phyloP scores from a whole-genome alignment of 352 stramenopile species.

The Phytopythium chamaehyphon region DNA sequence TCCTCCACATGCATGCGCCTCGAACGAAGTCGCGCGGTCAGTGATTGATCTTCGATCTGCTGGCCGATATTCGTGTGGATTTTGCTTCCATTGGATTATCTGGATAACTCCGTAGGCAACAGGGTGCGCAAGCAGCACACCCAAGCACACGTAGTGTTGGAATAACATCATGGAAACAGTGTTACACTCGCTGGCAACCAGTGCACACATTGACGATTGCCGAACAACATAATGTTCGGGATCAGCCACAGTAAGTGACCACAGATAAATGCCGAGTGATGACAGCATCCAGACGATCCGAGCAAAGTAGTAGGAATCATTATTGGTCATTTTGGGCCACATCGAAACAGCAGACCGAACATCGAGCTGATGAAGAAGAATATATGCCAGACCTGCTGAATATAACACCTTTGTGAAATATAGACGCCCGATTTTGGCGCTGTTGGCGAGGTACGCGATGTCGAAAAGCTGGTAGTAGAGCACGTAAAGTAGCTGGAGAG shows the following conservation, averaged over 20 bases:
- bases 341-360: conserved; percentile 24
- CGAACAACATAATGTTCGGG: conserved; percentile 18
- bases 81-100: conserved; percentile 20
- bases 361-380: conserved; percentile 31
- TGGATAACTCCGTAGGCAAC: conserved; percentile 25
- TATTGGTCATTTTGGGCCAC: conserved; percentile 34
- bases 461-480: conserved; percentile 40
- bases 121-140: conserved; percentile 20
- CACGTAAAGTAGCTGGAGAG: conserved; percentile 31
- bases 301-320: conserved; percentile 29
- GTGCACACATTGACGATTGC: conserved; percentile 9
- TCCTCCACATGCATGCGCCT: conserved; percentile 21
- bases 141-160: conserved; percentile 24
- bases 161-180: conserved; percentile 8
- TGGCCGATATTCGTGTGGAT: conserved; percentile 23
- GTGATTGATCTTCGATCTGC: conserved; percentile 6
- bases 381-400: conserved; percentile 19
- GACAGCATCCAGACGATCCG: conserved; percentile 30
- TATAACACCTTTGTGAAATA: conserved; percentile 32
- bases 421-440: conserved; percentile 9
- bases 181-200: conserved; percentile 28
- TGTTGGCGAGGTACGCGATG: conserved; percentile 19
- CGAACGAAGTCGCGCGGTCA: conserved; percentile 24
- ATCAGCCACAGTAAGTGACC: conserved; percentile 14
- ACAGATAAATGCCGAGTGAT: conserved; percentile 19